Conservation (phyloP, 306 rosid genomes). For the Castanospermum australe region DNA sequence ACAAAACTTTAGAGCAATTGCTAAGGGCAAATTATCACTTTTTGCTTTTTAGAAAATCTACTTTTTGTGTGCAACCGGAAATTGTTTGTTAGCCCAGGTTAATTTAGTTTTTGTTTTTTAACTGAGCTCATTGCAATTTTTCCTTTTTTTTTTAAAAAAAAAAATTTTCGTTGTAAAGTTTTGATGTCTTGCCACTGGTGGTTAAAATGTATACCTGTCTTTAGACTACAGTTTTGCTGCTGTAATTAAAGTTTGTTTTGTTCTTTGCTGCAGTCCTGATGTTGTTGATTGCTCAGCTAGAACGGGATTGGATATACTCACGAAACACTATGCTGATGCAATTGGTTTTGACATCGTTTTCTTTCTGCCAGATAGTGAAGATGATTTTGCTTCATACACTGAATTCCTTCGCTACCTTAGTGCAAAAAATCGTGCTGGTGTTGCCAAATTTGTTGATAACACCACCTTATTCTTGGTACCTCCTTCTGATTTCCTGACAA, state of each 20-base stretch:
- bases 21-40: neutral
- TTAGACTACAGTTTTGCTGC: neutral
- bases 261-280: conserved; percentile 80
- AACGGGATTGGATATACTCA: conserved; percentile 92
- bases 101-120: neutral
- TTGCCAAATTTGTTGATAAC: conserved; percentile 87
- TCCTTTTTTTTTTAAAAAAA: no score
- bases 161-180: neutral
- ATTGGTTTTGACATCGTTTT: conserved; percentile 87
- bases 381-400: conserved; percentile 99
- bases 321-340: conserved; percentile 92
- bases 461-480: conserved; percentile 95
- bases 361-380: conserved; percentile 96
- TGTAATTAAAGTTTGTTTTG: conserved; percentile 28
- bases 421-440: conserved; percentile 97
- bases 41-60: neutral
- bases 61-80: neutral
- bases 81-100: neutral
- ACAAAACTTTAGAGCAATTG: neutral
- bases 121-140: conserved; percentile 1
- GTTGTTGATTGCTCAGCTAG: conserved; percentile 97
- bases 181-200: neutral
- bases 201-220: conserved; percentile 15
- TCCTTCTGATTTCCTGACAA: conserved; percentile 89
- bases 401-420: conserved; percentile 92